Conservation (phyloP, 2,329 filamentous ascomycete species). For the Penicillium sp. region DNA sequence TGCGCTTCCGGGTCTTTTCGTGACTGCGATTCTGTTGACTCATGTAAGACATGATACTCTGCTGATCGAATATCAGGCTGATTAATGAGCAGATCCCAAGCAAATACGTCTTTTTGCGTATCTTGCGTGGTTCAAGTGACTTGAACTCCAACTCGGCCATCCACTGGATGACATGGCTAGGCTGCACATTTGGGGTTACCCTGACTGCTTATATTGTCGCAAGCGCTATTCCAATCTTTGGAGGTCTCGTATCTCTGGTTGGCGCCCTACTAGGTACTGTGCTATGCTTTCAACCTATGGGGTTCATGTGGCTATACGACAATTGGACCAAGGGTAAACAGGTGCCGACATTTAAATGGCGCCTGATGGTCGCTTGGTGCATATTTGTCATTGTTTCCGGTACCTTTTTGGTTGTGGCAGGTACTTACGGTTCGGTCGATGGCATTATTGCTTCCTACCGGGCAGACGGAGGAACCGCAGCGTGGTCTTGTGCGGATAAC, state of each 20-base stretch:
- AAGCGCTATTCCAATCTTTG: not conserved
- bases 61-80: not conserved
- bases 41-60: constrained; percentile 1
- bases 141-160: constrained; percentile 7
- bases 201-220: not conserved
- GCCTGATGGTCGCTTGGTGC: not conserved
- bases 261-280: not conserved
- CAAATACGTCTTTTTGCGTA: constrained; percentile 8
- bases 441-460: not conserved
- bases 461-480: not conserved
- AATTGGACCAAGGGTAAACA: not conserved
- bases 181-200: constrained; percentile 4
- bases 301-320: not conserved
- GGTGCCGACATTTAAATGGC: not conserved
- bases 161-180: constrained; percentile 16
- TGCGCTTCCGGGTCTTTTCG: constrained; percentile 10
- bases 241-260: not conserved
- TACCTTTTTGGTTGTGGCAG: not conserved
- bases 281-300: not conserved
- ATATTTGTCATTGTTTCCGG: not conserved
- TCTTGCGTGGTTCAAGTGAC: constrained; percentile 4
- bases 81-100: not conserved
- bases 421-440: not conserved
- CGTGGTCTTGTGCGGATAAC: not conserved
- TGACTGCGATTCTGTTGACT: constrained; percentile 8